Evolutionary conservation across 371 early-diverging fungal species (phyloP).

Genomic region (Cokeromyces recurvatus): DNA sequence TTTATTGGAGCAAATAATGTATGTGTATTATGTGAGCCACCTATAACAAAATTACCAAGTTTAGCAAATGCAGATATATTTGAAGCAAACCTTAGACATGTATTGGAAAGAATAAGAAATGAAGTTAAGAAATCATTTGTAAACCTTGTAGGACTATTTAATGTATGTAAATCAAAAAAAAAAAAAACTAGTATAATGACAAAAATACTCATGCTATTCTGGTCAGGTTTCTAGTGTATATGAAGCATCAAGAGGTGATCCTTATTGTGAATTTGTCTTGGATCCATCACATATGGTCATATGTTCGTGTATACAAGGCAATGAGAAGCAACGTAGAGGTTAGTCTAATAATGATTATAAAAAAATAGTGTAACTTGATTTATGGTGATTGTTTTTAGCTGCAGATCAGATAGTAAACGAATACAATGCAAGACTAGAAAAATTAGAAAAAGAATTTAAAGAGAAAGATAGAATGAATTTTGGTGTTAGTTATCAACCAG

Average conservation of each 20-base stretch:
- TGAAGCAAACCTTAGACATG: slow-evolving; percentile 36
- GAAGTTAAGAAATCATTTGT: slow-evolving; percentile 52
- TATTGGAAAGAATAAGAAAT: slow-evolving; percentile 31
- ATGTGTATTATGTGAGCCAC: slow-evolving; percentile 51
- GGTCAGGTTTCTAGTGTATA: slow-evolving; percentile 48
- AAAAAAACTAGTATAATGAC: not conserved
- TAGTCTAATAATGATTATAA: not conserved
- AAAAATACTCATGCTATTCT: not conserved
- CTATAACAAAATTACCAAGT: slow-evolving; percentile 26
- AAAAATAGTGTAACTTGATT: too few relatives aligned
- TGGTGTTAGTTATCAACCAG: slow-evolving; percentile 60
- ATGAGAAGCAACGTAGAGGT: slow-evolving; percentile 47
- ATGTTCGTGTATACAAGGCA: slow-evolving; percentile 50
- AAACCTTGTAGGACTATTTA: slow-evolving; percentile 55
- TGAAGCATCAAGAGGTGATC: slow-evolving; percentile 52
- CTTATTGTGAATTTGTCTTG: slow-evolving; percentile 52
- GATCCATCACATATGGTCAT: slow-evolving; percentile 47
- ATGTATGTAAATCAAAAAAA: slow-evolving; percentile 28
- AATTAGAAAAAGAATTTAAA: slow-evolving; percentile 46
- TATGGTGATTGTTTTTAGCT: slow-evolving; percentile 20
- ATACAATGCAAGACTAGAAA: slow-evolving; percentile 54
- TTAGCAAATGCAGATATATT: slow-evolving; percentile 48
- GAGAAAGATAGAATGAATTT: slow-evolving; percentile 34
- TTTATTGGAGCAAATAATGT: slow-evolving; percentile 73
- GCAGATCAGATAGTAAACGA: slow-evolving; percentile 50